A percentile compares a stretch with the other conserved stretches of the same genome.
phyloP scores from a whole-genome alignment of 495 filamentous ascomycete genomes.

The Glarea lozoyensis region DNA sequence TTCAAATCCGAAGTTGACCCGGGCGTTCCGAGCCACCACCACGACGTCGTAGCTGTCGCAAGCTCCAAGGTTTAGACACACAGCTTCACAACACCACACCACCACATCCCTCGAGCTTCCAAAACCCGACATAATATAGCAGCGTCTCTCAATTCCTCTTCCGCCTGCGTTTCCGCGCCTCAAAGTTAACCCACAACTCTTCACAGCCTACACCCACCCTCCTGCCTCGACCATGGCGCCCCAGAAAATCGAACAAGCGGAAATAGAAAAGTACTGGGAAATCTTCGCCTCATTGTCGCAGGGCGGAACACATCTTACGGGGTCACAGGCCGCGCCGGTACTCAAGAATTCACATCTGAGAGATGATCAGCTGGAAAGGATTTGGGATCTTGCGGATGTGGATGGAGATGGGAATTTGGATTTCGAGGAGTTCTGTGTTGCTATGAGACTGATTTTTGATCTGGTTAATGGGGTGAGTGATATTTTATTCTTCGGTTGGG shows the following conservation, averaged over 20 bases:
- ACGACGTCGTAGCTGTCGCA: too few relatives aligned
- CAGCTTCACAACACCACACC: too few relatives aligned
- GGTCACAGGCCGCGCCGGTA: constrained; percentile 84
- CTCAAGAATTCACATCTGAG: constrained; percentile 91
- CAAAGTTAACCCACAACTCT: too few relatives aligned
- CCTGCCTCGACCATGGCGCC: too few relatives aligned
- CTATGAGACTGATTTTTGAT: constrained; percentile 96
- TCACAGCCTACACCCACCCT: too few relatives aligned
- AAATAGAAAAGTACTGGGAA: constrained; percentile 98
- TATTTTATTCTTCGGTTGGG: background rate
- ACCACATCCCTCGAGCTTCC: too few relatives aligned
- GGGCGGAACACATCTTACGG: constrained; percentile 77
- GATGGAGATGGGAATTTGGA: constrained; percentile 94
- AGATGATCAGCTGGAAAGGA: constrained; percentile 89
- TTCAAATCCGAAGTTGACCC: too few relatives aligned
- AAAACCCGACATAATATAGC: too few relatives aligned
- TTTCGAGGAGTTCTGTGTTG: constrained; percentile 99
- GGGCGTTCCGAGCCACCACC: too few relatives aligned
- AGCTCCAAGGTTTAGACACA: too few relatives aligned
- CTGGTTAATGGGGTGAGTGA: constrained; percentile 79
- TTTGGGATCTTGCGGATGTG: constrained; percentile 97
- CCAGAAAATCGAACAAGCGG: constrained; percentile 85
- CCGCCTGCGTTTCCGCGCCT: too few relatives aligned
- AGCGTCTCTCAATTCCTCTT: too few relatives aligned
- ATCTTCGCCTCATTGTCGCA: constrained; percentile 83